Evolutionary conservation across 768 basidiomycete species (phyloP), one percentile per base, ranked within the genome.

Genomic region (Pleurotus tuoliensis): DNA sequence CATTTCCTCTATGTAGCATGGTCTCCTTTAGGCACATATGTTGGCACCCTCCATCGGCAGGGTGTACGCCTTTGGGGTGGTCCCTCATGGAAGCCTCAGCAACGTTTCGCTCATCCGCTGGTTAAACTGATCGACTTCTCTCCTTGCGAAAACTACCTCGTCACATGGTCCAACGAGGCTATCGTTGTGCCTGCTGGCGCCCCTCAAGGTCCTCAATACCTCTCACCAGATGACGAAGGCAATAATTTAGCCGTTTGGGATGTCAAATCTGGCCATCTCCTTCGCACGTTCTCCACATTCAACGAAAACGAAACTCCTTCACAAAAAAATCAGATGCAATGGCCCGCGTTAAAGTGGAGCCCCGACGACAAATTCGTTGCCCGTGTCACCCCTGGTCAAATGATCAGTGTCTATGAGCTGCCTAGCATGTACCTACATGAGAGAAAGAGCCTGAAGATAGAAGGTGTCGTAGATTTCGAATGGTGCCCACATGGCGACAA

Each of bases 191-290:
- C 90, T 22, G 88, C 92, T 58, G 86, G 85, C 59, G 85, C 88
- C 40, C 76, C 83, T 25, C 90, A 91, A 69, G 92, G 94, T 7
- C 87, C 84, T 50, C 88, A 88, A 66, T 92, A 83, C 68, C 91
- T 94, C 74, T 90, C 92, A 46, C 85, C 90, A 4, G 94, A 96
- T 57, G 97, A 98, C 69, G 94, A 96, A 73, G 97, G 94, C 30
- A 94, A 96, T 74, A 90, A 94, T 63, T 82, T 98, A 59, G 97
- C 95, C 56, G 86, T 99, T n/a, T 99, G 97, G 97, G 94, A 98
- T 65, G 85, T 96, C 76, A 95, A 94, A 72, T 88, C 94, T 15
- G 93, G 93, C 24, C 80, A 88, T 61, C 84, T 98, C 18, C 82
- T 98, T 44, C 90, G 97, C 51, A 98, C 95, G 1, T 98, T 99